A percentile compares a stretch with the other conserved stretches of the same genome.
These are phyloP conservation scores for Rhynchospora tenuis DNA, from an alignment of 176 grass and related monocot species.

Conservation along the genomic window DNA sequence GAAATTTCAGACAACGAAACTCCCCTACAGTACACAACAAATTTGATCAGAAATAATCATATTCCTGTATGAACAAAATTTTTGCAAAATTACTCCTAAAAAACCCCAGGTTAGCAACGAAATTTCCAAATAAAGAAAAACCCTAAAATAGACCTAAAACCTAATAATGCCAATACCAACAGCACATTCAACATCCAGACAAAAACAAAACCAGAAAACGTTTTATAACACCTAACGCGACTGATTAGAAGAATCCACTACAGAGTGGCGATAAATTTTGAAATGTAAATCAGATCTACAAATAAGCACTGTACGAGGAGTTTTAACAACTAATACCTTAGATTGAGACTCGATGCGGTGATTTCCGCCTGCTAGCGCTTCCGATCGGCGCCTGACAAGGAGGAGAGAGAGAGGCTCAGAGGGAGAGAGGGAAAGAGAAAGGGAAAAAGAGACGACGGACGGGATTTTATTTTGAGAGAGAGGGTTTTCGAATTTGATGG, in stretches of 20 bases:
- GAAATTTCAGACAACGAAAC: too few species aligned
- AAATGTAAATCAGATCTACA: slow-evolving; percentile 12
- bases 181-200: neutral
- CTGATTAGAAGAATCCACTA: neutral
- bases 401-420: neutral
- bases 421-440: neutral
- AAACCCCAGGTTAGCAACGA: neutral
- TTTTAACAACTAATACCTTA: neutral
- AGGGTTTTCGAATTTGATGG: slow-evolving; percentile 30
- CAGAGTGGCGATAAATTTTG: neutral
- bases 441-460: neutral
- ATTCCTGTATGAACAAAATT: neutral
- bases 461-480: slow-evolving; percentile 9
- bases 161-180: neutral
- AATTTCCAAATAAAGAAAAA: slow-evolving; percentile 1
- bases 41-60: neutral
- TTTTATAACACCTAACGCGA: neutral
- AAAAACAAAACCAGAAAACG: neutral
- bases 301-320: neutral
- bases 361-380: neutral
- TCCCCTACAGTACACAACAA: neutral
- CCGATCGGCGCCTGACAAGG: slow-evolving; percentile 1
- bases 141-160: slow-evolving; percentile 21
- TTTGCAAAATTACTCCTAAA: neutral
- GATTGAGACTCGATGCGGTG: neutral